phyloP scores from a whole-genome alignment of 306 rosid genomes.

The Carpinus fangiana region DNA sequence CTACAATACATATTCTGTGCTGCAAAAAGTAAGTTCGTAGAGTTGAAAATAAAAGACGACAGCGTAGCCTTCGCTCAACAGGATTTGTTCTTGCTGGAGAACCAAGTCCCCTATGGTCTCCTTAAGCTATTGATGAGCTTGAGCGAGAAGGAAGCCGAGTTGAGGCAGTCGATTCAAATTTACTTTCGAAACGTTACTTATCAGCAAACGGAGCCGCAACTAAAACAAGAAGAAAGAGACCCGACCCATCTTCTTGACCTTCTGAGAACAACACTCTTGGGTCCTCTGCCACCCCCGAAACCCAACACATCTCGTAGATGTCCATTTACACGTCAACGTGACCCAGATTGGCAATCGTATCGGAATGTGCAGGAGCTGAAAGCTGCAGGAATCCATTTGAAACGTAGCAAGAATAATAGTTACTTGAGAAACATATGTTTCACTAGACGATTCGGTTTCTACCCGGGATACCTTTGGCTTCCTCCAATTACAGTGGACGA shows the following conservation, averaged over 20 bases:
- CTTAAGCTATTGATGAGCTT: slow-evolving; percentile 8
- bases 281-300: neutral
- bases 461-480: slow-evolving; percentile 11
- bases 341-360: neutral
- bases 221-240: neutral
- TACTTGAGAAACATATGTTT: slow-evolving; percentile 15
- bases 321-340: no score
- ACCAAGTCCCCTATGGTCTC: slow-evolving; percentile 21
- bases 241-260: slow-evolving; percentile 24
- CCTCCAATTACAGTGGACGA: slow-evolving; percentile 25
- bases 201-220: neutral
- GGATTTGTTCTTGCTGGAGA: slow-evolving; percentile 38
- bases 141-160: neutral
- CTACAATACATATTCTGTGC: neutral
- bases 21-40: neutral
- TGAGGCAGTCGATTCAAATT: rapidly evolving
- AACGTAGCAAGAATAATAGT: neutral
- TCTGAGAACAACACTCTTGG: neutral
- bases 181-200: neutral
- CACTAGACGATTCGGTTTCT: neutral
- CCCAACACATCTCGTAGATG: no score
- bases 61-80: neutral
- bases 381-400: slow-evolving; percentile 19
- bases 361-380: slow-evolving; percentile 18
- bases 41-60: neutral